Conservation (phyloP, 441 rosid genomes). For the Gossypium lobatum region DNA sequence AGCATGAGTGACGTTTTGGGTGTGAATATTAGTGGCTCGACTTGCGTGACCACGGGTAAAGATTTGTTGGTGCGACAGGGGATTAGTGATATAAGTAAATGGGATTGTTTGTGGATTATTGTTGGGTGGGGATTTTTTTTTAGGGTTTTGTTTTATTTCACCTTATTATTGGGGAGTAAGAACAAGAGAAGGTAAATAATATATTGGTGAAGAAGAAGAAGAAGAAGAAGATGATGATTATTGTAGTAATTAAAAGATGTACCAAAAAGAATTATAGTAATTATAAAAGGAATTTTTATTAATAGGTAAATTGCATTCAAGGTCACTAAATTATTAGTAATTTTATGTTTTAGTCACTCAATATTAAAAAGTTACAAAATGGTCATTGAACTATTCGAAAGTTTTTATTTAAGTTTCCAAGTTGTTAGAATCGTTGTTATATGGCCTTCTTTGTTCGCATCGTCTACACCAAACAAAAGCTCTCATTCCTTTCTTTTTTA, state of each 20-base stretch:
- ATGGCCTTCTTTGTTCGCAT: no score
- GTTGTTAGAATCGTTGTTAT: no score
- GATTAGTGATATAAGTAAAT: conserved; percentile 57
- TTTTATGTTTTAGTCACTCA: no score
- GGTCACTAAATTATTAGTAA: no score
- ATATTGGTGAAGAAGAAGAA: neutral
- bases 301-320: no score
- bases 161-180: conserved; percentile 60
- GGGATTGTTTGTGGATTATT: conserved; percentile 76
- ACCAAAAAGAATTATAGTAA: no score
- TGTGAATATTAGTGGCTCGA: conserved; percentile 43
- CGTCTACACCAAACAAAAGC: no score
- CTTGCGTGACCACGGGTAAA: conserved; percentile 61
- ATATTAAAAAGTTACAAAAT: no score
- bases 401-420: no score
- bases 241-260: neutral
- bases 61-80: conserved; percentile 59
- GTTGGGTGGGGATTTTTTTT: conserved; percentile 85
- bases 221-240: neutral
- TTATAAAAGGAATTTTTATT: no score
- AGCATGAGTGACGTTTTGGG: conserved; percentile 55
- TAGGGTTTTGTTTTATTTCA: conserved; percentile 54
- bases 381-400: no score
- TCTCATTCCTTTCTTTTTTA: no score
- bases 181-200: conserved; percentile 42